Evolutionary conservation across 306 rosid genomes (phyloP), one percentile per base, ranked within the genome.

Genomic region (Echinosophora koreensis): DNA sequence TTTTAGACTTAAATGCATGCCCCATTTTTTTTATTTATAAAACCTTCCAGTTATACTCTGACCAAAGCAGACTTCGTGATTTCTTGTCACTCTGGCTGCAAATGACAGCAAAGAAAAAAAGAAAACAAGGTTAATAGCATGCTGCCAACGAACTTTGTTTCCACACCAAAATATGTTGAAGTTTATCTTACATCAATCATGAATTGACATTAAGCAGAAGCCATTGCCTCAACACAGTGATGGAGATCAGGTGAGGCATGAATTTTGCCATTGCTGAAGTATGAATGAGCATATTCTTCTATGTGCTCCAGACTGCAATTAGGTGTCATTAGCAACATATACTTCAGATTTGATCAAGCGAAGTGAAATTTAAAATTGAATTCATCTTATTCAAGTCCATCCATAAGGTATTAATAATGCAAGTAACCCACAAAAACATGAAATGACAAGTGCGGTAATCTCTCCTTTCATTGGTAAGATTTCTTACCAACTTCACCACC

Each of bases 251-350:
- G 69, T 51, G 94, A 94, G 63, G 97, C 88, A 6, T 86, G 93
- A 67, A 92, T 87, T 44, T 76, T 74, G 41, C 97, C 96, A 6
- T 83, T 79, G 88, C 90, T 85, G 82, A 92, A 89, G 82, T 94
- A 94, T 73, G 95, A 89, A 50, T 86, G 93, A 46, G 96, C 94
- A 77, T 82, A 86, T 65, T 94, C 97, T 83, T 94, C 93, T 66
- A 94, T 90, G 69, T 85, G 84, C 77, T 84, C 98, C 85, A 87
- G 77, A 77, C 97, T 94, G 88, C 77, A 81, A 85, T 78, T 76
- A 66, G 76, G 64, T 34, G 41, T 71, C 69, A 39, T 47, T 46
- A 60, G 71, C 69, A 59, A 59, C 52, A 37, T 15, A 64, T 44
- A 55, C 41, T 72, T 73, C 69, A 74, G 69, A 76, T 47, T 70